A percentile compares a stretch with the other conserved stretches of the same genome.
These are phyloP conservation scores for Nannochloropsis oceanica DNA, from an alignment of 108 stramenopile species.

Conservation along the genomic window DNA sequence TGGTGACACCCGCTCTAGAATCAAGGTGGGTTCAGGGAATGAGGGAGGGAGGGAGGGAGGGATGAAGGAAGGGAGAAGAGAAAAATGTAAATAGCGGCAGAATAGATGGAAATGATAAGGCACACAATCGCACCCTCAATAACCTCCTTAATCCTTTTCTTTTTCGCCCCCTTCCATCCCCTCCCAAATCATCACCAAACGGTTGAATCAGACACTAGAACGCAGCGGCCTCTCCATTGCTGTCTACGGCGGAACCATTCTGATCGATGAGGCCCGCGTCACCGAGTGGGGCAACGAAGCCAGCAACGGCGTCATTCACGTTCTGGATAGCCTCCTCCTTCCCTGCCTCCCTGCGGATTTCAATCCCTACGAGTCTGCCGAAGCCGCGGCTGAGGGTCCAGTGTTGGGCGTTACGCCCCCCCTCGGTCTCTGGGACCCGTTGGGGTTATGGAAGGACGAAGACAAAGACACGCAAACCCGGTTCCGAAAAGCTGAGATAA, in stretches of 20 bases:
- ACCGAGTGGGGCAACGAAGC: neutral
- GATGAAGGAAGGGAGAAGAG: neutral
- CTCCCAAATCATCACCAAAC: neutral
- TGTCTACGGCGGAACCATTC: neutral
- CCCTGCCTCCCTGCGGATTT: neutral
- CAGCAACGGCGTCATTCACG: neutral
- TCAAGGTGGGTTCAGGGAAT: neutral
- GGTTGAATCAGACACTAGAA: neutral
- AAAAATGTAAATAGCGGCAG: neutral
- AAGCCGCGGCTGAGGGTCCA: neutral
- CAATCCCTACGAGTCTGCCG: neutral
- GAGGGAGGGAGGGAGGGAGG: neutral
- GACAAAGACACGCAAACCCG: neutral
- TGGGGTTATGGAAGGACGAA: neutral
- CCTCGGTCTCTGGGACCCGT: neutral
- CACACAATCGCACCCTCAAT: neutral
- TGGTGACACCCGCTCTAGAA: neutral
- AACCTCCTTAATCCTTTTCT: neutral
- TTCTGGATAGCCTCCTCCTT: neutral
- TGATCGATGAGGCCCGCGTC: neutral
- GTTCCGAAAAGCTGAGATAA: constrained; percentile 50
- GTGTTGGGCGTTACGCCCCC: neutral
- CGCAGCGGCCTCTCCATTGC: neutral
- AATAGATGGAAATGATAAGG: neutral
- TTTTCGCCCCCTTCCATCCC: neutral